phyloP scores from a whole-genome alignment of 805 yeast genomes.

The Yueomyces sp. region DNA sequence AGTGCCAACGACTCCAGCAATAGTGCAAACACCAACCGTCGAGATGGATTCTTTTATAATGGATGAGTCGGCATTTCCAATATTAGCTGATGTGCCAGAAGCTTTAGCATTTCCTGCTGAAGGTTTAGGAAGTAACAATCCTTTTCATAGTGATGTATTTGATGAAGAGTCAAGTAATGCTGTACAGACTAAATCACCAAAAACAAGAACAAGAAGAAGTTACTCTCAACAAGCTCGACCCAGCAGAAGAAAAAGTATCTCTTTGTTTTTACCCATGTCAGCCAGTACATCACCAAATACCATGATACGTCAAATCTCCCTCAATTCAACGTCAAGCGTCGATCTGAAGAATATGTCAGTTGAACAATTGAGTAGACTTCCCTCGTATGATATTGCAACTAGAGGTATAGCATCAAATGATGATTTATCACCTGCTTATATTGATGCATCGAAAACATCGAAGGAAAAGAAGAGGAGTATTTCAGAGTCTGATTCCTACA shows the following conservation, averaged over 20 bases:
- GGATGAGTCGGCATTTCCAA: not conserved
- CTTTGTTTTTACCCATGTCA: not conserved
- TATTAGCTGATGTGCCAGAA: not conserved
- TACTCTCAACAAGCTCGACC: not conserved
- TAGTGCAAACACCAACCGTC: not conserved
- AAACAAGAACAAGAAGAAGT: not conserved
- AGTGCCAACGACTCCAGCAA: not conserved
- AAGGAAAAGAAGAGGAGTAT: not conserved
- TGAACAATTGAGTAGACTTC: constrained; percentile 50
- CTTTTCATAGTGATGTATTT: not conserved
- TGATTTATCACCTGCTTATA: constrained; percentile 61
- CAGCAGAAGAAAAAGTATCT: not conserved
- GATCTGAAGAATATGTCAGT: constrained; percentile 29
- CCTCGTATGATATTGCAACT: constrained; percentile 74
- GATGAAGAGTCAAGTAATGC: not conserved
- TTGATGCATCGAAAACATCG: not conserved
- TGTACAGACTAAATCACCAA: not conserved
- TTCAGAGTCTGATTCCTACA: not conserved
- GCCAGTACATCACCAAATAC: not conserved
- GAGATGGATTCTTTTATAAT: not conserved
- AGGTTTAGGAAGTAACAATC: not conserved
- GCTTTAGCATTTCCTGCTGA: not conserved
- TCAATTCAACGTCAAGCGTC: not conserved
- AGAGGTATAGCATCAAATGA: constrained; percentile 33
- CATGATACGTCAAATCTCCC: not conserved